Evolutionary conservation across 306 rosid species (phyloP).

Genomic region (Castanospermum australe): DNA sequence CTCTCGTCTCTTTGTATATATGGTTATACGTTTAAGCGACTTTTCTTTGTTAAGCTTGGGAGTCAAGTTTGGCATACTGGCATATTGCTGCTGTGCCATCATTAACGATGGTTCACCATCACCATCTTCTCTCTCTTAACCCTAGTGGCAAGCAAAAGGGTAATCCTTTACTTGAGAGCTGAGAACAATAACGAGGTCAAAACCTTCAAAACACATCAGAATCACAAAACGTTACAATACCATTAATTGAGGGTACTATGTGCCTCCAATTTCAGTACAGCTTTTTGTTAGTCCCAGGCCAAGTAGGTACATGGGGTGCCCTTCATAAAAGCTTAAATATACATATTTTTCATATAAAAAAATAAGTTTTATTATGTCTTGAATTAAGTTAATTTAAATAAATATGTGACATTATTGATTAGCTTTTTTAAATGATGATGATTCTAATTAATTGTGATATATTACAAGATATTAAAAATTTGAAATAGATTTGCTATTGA

Average conservation of each 20-base stretch:
- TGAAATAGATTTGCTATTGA: too few species aligned
- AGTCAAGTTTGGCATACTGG: slow-evolving; percentile 52
- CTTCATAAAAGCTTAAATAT: too few species aligned
- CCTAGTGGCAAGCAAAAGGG: slow-evolving; percentile 59
- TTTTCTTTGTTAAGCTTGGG: slow-evolving; percentile 41
- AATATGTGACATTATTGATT: too few species aligned
- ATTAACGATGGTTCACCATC: slow-evolving; percentile 45
- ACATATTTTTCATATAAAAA: too few species aligned
- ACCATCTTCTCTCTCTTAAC: slow-evolving; percentile 49
- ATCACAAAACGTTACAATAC: slow-evolving; percentile 32
- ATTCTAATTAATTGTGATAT: too few species aligned
- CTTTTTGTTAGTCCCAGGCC: slow-evolving; percentile 1
- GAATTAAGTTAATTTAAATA: too few species aligned
- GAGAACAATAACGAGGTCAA: slow-evolving; percentile 44
- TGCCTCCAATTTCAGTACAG: slow-evolving; percentile 1
- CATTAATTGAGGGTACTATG: slow-evolving; percentile 16
- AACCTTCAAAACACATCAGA: slow-evolving; percentile 38
- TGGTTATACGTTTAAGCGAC: slow-evolving; percentile 38
- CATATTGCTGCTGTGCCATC: slow-evolving; percentile 33
- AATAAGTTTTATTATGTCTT: too few species aligned
- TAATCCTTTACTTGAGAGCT: slow-evolving; percentile 55
- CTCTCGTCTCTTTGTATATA: slow-evolving; percentile 17
- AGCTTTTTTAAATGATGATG: too few species aligned
- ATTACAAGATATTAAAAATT: too few species aligned
- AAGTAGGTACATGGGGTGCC: slow-evolving; percentile 5